These are phyloP conservation scores for Cicer chorassanicum DNA, from an alignment of 306 rosid genomes.

Conservation along the genomic window DNA sequence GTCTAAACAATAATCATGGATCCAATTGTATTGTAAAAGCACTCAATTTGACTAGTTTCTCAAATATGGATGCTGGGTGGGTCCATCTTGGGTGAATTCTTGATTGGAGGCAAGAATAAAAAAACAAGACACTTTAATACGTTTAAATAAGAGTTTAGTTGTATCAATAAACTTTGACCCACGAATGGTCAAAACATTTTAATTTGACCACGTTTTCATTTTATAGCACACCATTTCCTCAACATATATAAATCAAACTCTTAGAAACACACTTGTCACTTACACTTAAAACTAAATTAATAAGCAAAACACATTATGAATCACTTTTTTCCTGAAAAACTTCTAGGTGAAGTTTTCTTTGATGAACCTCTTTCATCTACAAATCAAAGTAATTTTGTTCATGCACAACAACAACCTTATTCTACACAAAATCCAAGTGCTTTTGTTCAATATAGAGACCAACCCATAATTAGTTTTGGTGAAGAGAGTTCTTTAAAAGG, in stretches of 20 bases:
- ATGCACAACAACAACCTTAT: slow-evolving; percentile 22
- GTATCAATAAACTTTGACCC: slow-evolving; percentile 44
- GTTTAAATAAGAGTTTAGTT: not conserved
- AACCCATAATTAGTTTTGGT: slow-evolving; percentile 27
- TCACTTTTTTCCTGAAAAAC: slow-evolving; percentile 40
- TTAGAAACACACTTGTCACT: slow-evolving; percentile 1
- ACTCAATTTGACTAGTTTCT: slow-evolving; percentile 6
- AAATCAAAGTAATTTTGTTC: slow-evolving; percentile 44
- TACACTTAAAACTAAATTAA: not conserved
- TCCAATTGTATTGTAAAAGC: not conserved
- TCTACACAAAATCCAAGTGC: slow-evolving; percentile 47
- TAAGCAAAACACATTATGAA: slow-evolving; percentile 41
- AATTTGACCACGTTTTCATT: slow-evolving; percentile 61
- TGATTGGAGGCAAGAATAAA: slow-evolving; percentile 33
- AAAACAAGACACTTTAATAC: not conserved
- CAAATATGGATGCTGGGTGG: not conserved
- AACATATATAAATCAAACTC: slow-evolving; percentile 1
- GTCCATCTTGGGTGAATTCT: slow-evolving; percentile 7
- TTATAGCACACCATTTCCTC: not conserved
- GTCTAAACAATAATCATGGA: too few relatives aligned
- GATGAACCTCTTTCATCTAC: slow-evolving; percentile 29
- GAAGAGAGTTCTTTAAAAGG: not conserved
- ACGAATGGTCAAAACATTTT: slow-evolving; percentile 29
- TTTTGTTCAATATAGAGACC: slow-evolving; percentile 52
- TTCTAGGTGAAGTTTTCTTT: slow-evolving; percentile 58